Base-by-base conservation (phyloP, 2,329 filamentous ascomycete species). In the Ophiostoma sp. region DNA sequence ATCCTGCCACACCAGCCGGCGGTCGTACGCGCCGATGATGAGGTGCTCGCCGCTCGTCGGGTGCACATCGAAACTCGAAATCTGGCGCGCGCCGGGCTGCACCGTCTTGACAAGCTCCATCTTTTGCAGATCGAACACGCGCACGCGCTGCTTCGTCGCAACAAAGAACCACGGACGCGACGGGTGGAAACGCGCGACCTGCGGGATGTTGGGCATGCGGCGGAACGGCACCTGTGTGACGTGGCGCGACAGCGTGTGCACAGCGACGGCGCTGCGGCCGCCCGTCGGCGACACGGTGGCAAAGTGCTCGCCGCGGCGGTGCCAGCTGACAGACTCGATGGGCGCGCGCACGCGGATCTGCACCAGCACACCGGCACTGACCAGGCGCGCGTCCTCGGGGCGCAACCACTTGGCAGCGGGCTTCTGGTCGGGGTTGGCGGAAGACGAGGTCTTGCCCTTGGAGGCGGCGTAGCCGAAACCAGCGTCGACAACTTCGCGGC, bases 231-330 rank as follows among this genome's bases (percentile, higher is more conserved):
- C 89, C 79, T 99, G 95, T 2, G 93, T 97, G 65, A 94, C 86
- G 80, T 99, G 95, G 79, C 96, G 97, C 71, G 92, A 95, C 72
- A 99, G 83, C 0, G 94, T 97, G 81, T 99, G 95, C 73, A 99
- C 96, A 69, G 93, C 90, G 69, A 99, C 92, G 4, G 95, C 92
- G 76, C 87, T 90, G 74, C 87, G 86, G 77, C 91, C 89, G 41
- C 91, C 91, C 15, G 86, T 85, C 0, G 95, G 93, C 67, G 93
- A 96, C 31, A 97, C 93, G 0, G 94, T 96, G 74, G 92, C 90
- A 77, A 99, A 90, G 82, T 97, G 97, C 78, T 98, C 94, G 75
- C 95, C 95, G 72, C 92, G 89, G 71, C 94, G 87, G 80, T 99
- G 96, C 93, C 94, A 99, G 78, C 89, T 90, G 76, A 99, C 88